phyloP scores from a whole-genome alignment of 352 stramenopile species.

The Blastocystis sp. region DNA sequence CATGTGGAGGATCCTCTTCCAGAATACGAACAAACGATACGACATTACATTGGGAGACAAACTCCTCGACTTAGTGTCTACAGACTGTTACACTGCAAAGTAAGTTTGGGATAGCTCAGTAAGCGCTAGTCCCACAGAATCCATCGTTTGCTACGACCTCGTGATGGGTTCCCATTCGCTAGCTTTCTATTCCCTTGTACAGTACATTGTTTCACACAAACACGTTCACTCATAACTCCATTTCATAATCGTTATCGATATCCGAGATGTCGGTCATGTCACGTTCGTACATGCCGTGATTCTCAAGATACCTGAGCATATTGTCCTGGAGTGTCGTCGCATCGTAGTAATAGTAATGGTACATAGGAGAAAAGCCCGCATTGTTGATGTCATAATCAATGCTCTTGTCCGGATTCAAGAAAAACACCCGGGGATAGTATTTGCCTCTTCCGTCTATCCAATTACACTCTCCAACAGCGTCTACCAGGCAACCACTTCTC shows the following conservation, averaged over 20 bases:
- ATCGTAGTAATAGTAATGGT: slow-evolving; percentile 57
- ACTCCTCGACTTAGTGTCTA: too few species aligned
- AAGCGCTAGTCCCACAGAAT: too few species aligned
- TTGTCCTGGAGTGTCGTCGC: slow-evolving; percentile 34
- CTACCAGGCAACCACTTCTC: slow-evolving; percentile 52
- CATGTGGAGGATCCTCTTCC: background rate
- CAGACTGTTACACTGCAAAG: too few species aligned
- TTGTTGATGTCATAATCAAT: slow-evolving; percentile 56
- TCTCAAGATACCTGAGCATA: slow-evolving; percentile 43
- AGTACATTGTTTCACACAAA: background rate
- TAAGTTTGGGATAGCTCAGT: too few species aligned
- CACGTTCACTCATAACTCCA: slow-evolving; percentile 26
- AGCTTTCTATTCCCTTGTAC: too few species aligned
- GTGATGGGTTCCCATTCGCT: too few species aligned
- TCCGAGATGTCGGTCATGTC: slow-evolving; percentile 5
- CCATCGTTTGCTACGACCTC: too few species aligned
- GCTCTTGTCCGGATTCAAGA: slow-evolving; percentile 36
- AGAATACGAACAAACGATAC: background rate
- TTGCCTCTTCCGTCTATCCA: slow-evolving; percentile 36
- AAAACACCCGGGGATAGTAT: slow-evolving; percentile 55
- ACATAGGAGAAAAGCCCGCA: slow-evolving; percentile 50
- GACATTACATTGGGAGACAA: too few species aligned
- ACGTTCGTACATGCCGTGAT: slow-evolving; percentile 41
- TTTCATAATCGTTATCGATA: slow-evolving; percentile 43
- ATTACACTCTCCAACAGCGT: background rate